Evolutionary conservation across 345 rosid species (phyloP).

Genomic region (Mercurialis annua): DNA sequence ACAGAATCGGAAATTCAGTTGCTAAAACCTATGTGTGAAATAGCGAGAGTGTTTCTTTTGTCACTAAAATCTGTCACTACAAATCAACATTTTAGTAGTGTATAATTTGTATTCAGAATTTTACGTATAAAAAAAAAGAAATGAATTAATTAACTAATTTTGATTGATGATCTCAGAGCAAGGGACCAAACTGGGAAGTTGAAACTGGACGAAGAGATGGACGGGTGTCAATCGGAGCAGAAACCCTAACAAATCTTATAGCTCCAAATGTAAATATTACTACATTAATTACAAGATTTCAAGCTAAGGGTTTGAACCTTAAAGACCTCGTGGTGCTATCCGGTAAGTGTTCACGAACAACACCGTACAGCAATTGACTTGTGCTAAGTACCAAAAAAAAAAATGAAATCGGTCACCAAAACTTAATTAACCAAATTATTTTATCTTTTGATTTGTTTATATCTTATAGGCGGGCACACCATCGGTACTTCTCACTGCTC

Average conservation of each 20-base stretch:
- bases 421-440: too few relatives aligned
- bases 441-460: neutral
- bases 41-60: too few relatives aligned
- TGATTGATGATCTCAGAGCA: constrained; percentile 20
- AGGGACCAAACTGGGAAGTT: constrained; percentile 42
- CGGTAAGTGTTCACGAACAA: constrained; percentile 39
- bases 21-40: too few relatives aligned
- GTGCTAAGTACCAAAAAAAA: too few relatives aligned
- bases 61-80: too few relatives aligned
- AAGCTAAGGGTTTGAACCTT: constrained; percentile 34
- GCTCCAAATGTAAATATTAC: constrained; percentile 40
- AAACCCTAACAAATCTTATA: constrained; percentile 28
- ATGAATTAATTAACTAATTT: neutral
- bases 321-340: constrained; percentile 60
- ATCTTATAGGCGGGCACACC: constrained; percentile 64
- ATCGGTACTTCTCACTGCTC: constrained; percentile 65
- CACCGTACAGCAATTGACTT: too few relatives aligned
- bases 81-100: too few relatives aligned
- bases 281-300: constrained; percentile 29
- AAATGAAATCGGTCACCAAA: too few relatives aligned
- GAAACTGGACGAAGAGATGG: constrained; percentile 80
- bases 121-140: too few relatives aligned
- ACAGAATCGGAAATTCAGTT: too few relatives aligned
- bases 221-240: constrained; percentile 32
- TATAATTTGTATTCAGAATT: too few relatives aligned